phyloP scores from a whole-genome alignment of 116 monocot species.

The Papilionanthe hybrid region DNA sequence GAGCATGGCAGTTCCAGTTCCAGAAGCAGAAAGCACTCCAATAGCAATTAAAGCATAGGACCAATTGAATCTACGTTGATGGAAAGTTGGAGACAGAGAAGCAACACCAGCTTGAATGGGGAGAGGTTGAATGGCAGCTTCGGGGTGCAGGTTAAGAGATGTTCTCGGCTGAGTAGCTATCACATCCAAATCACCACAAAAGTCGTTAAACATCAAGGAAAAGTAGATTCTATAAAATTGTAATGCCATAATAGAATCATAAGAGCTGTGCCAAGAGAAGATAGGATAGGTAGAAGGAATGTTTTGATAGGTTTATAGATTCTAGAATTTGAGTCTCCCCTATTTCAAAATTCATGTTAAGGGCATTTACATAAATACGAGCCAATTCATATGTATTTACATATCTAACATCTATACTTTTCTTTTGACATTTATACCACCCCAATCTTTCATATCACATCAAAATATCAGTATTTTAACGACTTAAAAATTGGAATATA shows the following conservation, averaged over 20 bases:
- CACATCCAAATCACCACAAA: slow-evolving; percentile 8
- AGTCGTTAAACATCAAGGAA: not conserved
- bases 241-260: not conserved
- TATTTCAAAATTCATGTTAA: too few relatives aligned
- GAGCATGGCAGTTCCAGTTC: slow-evolving; percentile 67
- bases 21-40: slow-evolving; percentile 62
- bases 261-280: too few relatives aligned
- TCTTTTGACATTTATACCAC: too few relatives aligned
- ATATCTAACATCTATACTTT: too few relatives aligned
- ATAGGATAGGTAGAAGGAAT: too few relatives aligned
- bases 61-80: slow-evolving; percentile 49
- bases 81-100: slow-evolving; percentile 16
- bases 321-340: too few relatives aligned
- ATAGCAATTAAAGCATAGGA: slow-evolving; percentile 54
- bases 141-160: slow-evolving; percentile 28
- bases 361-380: too few relatives aligned
- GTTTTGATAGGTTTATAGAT: too few relatives aligned
- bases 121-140: slow-evolving; percentile 19
- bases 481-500: too few relatives aligned
- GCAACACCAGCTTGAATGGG: slow-evolving; percentile 27
- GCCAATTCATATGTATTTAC: too few relatives aligned
- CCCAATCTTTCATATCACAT: too few relatives aligned
- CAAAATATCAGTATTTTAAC: too few relatives aligned
- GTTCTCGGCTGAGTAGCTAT: slow-evolving; percentile 25
- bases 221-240: not conserved